Base-by-base conservation (phyloP, 441 rosid genomes). In the Capsella rubella region DNA sequence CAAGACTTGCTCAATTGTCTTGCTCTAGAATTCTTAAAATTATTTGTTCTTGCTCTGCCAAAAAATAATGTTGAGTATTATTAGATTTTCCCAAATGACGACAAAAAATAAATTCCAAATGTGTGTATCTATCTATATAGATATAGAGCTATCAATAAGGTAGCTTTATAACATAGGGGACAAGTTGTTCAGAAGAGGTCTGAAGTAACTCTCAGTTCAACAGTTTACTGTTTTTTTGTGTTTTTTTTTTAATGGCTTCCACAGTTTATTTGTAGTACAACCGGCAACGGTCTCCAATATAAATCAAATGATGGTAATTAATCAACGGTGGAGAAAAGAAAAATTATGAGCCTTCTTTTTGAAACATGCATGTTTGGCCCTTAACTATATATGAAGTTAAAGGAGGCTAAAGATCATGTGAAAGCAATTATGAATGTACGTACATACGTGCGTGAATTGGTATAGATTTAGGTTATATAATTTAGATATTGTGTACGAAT, bases 121-220 rank as follows among this genome's bases (percentile, higher is more conserved):
- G 50, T 53, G 56, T 45, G 39, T 52, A 43, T 43, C 39, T 60
- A 60, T 47, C 42, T 62, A 8, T 51, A 52, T 42, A 62, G 69
- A 18, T 49, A 47, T 35, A 52, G 31, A 62, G 69, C 29, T 49
- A 47, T 35, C 16, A 27, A 55, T 12, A 59, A 75, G 64, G 75
- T 49, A 62, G 75, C 71, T 76, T 76, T 64, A 55, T 55, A 54
- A 63, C 65, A 54, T 55, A 76, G 79, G 79, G 54, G 52, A 63
- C 79, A 76, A 63, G 56, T 69, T 69, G 75, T 55, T 63, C 79
- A 76, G 79, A 76, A 63, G 57, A 68, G 75, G 29, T 28, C 65
- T 69, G 70, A 53, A 42, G 66, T 55, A 76, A 76, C 75, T 63
- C 67, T 49, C 79, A 69, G 75, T 76, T 76, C 71, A 63, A 62